phyloP scores from a whole-genome alignment of 163 green algal genomes.

The Chlamydomonas reinhardtii region DNA sequence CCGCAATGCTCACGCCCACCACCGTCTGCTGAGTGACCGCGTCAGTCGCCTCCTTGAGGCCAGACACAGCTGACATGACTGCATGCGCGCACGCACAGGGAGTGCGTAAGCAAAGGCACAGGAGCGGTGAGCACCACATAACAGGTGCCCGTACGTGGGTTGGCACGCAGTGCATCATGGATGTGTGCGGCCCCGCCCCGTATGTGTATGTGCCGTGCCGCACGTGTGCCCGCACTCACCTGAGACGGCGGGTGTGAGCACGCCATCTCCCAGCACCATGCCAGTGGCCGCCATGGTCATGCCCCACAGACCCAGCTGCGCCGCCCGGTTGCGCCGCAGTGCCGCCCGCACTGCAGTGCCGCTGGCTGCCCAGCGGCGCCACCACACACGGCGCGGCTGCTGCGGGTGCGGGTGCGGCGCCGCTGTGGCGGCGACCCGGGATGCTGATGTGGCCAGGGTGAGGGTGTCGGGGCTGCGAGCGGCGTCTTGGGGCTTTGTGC shows the following conservation, averaged over 20 bases:
- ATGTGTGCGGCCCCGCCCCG: too few relatives aligned
- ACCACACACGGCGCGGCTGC: neutral
- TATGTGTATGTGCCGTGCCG: too few relatives aligned
- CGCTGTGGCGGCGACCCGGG: neutral
- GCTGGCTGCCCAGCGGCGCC: neutral
- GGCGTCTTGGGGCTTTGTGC: too few relatives aligned
- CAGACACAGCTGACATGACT: slow-evolving; percentile 74
- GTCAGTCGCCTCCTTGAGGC: slow-evolving; percentile 60
- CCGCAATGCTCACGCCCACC: slow-evolving; percentile 64
- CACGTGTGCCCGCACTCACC: too few relatives aligned
- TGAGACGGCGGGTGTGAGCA: slow-evolving; percentile 78
- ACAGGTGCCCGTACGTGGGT: too few relatives aligned
- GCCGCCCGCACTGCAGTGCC: neutral
- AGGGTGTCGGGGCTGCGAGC: too few relatives aligned
- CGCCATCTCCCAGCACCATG: slow-evolving; percentile 75
- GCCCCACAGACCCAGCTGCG: slow-evolving; percentile 57
- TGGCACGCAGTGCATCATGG: too few relatives aligned
- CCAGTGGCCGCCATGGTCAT: slow-evolving; percentile 62
- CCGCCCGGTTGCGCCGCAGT: neutral
- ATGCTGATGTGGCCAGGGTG: too few relatives aligned
- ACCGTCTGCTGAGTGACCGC: slow-evolving; percentile 27
- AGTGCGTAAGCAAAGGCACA: too few relatives aligned
- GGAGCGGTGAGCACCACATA: too few relatives aligned
- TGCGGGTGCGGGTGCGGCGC: too few relatives aligned
- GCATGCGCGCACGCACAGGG: neutral